Evolutionary conservation across 257 asterid species (phyloP), one percentile per base, ranked within the genome.

Genomic region (Solanum virginianum): DNA sequence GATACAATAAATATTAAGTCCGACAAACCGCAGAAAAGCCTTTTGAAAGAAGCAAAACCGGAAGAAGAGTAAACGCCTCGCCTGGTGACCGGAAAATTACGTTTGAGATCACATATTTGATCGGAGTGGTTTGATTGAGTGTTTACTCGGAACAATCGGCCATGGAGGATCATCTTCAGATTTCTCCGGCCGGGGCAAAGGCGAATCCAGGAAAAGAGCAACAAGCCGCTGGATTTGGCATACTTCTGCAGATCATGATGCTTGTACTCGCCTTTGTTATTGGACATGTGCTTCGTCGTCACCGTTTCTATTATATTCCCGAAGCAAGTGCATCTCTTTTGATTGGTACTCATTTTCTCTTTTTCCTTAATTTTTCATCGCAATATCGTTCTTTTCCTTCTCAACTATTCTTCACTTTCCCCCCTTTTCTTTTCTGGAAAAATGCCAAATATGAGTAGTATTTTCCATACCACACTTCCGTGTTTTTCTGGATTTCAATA

Each of bases 251-350:
- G 98, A 97, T 97, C 89, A 95, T 95, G 99, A 97, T 97, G 99
- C 98, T 97, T 83, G 99, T 95, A 10, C 93, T 97, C 18, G 94
- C 99, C 10, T 97, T 97, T 88, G 94, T 97, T 72, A 97, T 97
- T 74, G 98, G 99, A 47, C 99, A 97, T 88, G 95, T 95, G 81
- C 98, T 97, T 81, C 98, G 99, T 32, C 98, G 98, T 51, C 98
- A 88, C 85, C 93, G 95, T 66, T 92, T 97, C 89, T 97, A 97
- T 88, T 97, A 97, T 89, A 96, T 95, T 51, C 99, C 99, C 18
- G 99, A 97, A 91, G 99, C 99, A 22, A 97, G 99, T 85, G 99
- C 99, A 80, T 97, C 99, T n/a, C 99, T 97, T 69, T 89, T 97
- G 89, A 97, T 97, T 85, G 99, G 99, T 96, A 83, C 86, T 83